Evolutionary conservation across 139 green algal genomes (phyloP), one percentile per base, ranked within the genome.

Genomic region (Eudorina sp.): DNA sequence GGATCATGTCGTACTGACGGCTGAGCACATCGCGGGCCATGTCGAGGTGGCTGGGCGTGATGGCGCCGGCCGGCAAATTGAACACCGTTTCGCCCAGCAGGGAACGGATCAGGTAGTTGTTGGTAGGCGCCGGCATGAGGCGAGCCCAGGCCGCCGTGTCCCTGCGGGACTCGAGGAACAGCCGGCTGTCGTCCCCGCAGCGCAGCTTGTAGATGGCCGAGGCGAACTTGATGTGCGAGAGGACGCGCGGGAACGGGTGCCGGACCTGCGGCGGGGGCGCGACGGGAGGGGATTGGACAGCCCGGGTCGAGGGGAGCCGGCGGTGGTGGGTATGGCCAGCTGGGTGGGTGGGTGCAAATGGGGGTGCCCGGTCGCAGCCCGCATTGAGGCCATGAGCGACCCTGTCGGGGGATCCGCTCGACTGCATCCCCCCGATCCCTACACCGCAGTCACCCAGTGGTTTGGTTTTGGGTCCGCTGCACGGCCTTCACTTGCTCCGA

Each of bases 31-130:
- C 66, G 0, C 41, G 41, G 19, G 72, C 72, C 9, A 55, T n/a
- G 43, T 0, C 46, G 27, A 66, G n/a, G 27, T 82, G 73, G 6
- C 23, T 1, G 7, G 23, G 2, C 11, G 27, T n/a, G 45, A 82
- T 64, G 29, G 2, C 46, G 29, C 73, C 73, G 40, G 8, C 8
- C 16, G 73, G 45, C 73, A 64, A 8, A 25, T 46, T 41, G 73
- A 82, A 82, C 4, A 64, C 73, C 0, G 27, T 43, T 43, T 82
- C 73, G 1, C 73, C 73, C 43, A 66, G 45, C 43, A 82, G 27
- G 7, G 73, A 82, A 1, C 73, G 73, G 0, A 82, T 45, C 41
- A 60, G 72, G 72, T 64, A 82, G 73, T 82, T 64, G 73, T 82
- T 41, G 25, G 51, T 55, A 14, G 72, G 38, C 23, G 72, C 72